Base-by-base conservation (phyloP, 352 stramenopile species). In the Phytophthora idaei region DNA sequence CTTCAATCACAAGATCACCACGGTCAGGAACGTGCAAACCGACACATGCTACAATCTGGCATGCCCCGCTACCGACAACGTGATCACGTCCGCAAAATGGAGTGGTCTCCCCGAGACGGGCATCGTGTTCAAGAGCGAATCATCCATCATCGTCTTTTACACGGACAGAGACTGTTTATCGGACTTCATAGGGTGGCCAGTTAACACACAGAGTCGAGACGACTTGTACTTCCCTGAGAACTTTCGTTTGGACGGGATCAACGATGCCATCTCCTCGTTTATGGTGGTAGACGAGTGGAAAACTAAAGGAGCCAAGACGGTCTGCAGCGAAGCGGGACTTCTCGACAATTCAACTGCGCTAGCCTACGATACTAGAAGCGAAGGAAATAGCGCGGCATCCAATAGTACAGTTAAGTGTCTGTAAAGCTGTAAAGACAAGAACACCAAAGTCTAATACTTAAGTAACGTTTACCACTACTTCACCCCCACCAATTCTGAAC, bases 11-110 rank as follows among this genome's bases (percentile, higher is more conserved):
- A 67, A 61, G 32, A 10, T 61, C 15, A 29, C 14, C 14, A 29
- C 17, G 3, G 48, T 67, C 29, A 61, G 31, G 21, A 36, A 45
- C 25, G 59, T 67, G n/a, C 34, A 53, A 25, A 37, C 25, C 7
- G 59, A 67, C 10, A 41, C n/a, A 3, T 67, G 59, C 41, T 67
- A 67, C 50, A 61, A 56, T 29, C 32, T 63, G 4, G 34, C 15
- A 10, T 63, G 56, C 27, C 28, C 12, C 2, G 12, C n/a, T 28
- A n/a, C 15, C 2, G 46, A 49, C 56, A 52, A 63, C 6, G 32
- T 34, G 6, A 25, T 56, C 21, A 48, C 44, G 6, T 56, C 58
- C 3, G 49, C 49, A 7, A 66, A 54, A 21, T 66, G 49, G 59
- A 47, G 39, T 15, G 59, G 56, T 21, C 59, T 66, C 32, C 48